These are phyloP conservation scores for Meredithiella fracta DNA, from an alignment of 2,329 filamentous ascomycete genomes.

Conservation along the genomic window DNA sequence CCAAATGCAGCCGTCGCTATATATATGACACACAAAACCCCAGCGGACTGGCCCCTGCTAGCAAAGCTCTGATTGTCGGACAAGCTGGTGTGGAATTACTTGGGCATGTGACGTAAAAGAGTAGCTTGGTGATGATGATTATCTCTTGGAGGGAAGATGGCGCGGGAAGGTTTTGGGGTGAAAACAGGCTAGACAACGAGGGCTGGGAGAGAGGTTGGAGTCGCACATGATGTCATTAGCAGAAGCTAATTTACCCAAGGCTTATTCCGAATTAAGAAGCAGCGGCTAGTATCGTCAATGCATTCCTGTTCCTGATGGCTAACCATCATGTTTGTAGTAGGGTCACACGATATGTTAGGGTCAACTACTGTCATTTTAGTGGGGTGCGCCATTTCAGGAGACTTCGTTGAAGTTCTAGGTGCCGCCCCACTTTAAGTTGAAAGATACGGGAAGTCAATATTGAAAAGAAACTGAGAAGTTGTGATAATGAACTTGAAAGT, in stretches of 20 bases:
- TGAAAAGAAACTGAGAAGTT: background rate
- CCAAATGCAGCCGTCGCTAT: background rate
- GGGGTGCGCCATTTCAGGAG: background rate
- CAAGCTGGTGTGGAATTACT: background rate
- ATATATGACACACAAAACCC: too few relatives aligned
- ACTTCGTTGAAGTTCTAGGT: background rate
- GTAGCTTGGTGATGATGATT: background rate
- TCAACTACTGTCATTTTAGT: background rate
- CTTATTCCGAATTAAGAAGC: too few relatives aligned
- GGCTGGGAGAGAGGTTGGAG: too few relatives aligned
- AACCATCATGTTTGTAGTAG: background rate
- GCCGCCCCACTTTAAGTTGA: background rate
- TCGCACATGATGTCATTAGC: too few relatives aligned
- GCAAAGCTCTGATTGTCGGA: background rate
- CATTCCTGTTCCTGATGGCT: too few relatives aligned
- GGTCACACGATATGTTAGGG: background rate
- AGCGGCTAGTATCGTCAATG: too few relatives aligned
- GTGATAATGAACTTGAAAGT: background rate
- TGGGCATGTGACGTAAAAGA: background rate
- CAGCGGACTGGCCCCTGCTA: background rate
- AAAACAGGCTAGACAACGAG: too few relatives aligned
- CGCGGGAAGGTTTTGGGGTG: background rate
- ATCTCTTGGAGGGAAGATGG: background rate
- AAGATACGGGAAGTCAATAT: background rate
- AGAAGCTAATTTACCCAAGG: too few relatives aligned